Conservation (phyloP, 768 basidiomycete species). For the Lactifluus volemus region DNA sequence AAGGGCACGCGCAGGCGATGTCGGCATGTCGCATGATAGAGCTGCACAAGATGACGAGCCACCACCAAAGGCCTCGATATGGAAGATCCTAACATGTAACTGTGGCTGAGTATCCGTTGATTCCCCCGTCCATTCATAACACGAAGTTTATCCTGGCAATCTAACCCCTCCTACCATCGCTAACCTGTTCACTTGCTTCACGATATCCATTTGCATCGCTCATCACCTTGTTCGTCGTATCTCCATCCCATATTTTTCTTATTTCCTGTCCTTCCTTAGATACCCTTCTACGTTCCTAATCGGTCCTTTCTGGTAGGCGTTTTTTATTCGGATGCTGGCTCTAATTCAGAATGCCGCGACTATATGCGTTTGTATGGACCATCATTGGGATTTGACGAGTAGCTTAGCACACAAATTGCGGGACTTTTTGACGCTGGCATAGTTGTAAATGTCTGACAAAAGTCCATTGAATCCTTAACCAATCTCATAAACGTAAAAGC, state of each 20-base stretch:
- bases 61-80: constrained; percentile 40
- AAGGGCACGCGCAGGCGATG: constrained; percentile 60
- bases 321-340: constrained; percentile 9
- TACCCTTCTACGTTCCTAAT: constrained; percentile 13
- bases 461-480: too few species aligned
- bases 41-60: constrained; percentile 51
- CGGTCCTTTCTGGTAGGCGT: constrained; percentile 10
- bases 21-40: constrained; percentile 53
- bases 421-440: not conserved
- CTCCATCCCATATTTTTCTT: not conserved
- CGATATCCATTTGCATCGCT: not conserved
- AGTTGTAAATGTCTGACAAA: not conserved
- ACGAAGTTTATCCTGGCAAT: constrained; percentile 13
- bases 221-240: not conserved
- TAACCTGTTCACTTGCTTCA: not conserved
- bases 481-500: not conserved
- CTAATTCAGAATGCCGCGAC: constrained; percentile 6
- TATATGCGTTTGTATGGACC: not conserved
- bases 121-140: not conserved
- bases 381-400: not conserved
- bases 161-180: constrained; percentile 1
- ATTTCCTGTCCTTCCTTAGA: constrained; percentile 9
- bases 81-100: constrained; percentile 70
- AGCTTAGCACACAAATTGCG: not conserved
- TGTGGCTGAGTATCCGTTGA: constrained; percentile 39